Conservation (phyloP, 305 asterid species). For the Solanum aculeatissimum region DNA sequence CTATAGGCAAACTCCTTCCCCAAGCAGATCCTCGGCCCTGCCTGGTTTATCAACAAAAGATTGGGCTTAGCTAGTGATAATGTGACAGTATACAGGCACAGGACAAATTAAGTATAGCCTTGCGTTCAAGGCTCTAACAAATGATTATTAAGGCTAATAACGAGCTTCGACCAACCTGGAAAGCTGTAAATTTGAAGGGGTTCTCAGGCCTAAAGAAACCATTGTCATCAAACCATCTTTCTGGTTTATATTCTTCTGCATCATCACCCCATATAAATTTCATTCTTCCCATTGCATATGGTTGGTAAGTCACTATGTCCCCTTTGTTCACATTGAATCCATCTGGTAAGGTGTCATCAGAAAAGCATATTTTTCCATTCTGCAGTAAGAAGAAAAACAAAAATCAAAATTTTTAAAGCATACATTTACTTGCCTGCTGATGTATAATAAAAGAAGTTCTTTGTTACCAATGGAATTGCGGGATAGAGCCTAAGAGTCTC, state of each 20-base stretch:
- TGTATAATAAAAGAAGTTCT: not conserved
- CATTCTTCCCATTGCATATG: too few species aligned
- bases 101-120: not conserved
- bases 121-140: not conserved
- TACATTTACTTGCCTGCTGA: not conserved
- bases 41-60: not conserved
- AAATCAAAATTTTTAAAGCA: not conserved
- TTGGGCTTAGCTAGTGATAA: not conserved
- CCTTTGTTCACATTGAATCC: too few species aligned
- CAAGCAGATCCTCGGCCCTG: slow-evolving; percentile 5
- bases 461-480: slow-evolving; percentile 49
- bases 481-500: slow-evolving; percentile 65
- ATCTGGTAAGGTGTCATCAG: too few species aligned
- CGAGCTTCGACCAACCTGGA: slow-evolving; percentile 20
- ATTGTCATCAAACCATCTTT: slow-evolving; percentile 56
- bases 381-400: not conserved
- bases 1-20: slow-evolving; percentile 10
- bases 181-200: slow-evolving; percentile 45
- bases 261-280: slow-evolving; percentile 39
- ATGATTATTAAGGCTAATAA: not conserved
- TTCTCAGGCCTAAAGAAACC: slow-evolving; percentile 46
- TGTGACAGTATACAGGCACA: not conserved
- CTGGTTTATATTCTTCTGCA: slow-evolving; percentile 50
- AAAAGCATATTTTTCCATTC: too few species aligned
- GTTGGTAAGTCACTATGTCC: too few species aligned